Percentiles rank a stretch among this genome's conserved stretches.
phyloP scores from a whole-genome alignment of 768 basidiomycete genomes.

The Pleurotus sapidus region DNA sequence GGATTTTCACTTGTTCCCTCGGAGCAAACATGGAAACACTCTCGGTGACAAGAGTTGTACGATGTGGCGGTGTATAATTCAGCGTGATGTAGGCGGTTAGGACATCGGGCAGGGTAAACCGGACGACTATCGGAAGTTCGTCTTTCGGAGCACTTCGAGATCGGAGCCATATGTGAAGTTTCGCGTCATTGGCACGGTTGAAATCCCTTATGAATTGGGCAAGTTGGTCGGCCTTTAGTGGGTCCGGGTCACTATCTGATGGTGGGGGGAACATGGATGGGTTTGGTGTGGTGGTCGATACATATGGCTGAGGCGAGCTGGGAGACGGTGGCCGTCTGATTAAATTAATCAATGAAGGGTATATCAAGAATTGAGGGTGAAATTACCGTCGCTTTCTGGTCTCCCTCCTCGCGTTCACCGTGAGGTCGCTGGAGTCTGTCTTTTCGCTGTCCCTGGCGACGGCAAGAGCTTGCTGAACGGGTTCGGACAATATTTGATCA shows the following conservation, averaged over 20 bases:
- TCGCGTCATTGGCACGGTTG: conserved; percentile 43
- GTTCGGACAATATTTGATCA: conserved; percentile 45
- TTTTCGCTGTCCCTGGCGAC: conserved; percentile 54
- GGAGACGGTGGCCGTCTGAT: conserved; percentile 50
- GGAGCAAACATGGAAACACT: conserved; percentile 71
- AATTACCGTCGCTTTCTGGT: conserved; percentile 57
- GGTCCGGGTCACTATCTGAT: conserved; percentile 27
- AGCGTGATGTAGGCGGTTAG: conserved; percentile 62
- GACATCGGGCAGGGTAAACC: conserved; percentile 63
- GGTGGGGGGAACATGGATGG: conserved; percentile 38
- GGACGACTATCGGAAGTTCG: conserved; percentile 40
- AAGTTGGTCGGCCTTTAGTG: conserved; percentile 44
- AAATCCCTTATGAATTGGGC: conserved; percentile 55
- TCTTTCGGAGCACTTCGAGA: conserved; percentile 18
- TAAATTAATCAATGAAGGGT: conserved; percentile 10
- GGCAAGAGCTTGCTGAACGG: conserved; percentile 56
- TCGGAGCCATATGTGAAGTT: conserved; percentile 55
- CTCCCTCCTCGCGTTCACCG: conserved; percentile 41
- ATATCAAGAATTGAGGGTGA: conserved; percentile 7
- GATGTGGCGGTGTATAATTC: conserved; percentile 26
- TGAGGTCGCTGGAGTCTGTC: conserved; percentile 48
- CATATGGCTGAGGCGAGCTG: conserved; percentile 59
- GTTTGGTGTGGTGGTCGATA: conserved; percentile 28
- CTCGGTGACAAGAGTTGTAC: conserved; percentile 47
- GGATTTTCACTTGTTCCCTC: conserved; percentile 57